phyloP scores from a whole-genome alignment of 2,329 filamentous ascomycete genomes.

The Fonsecaea nubica region DNA sequence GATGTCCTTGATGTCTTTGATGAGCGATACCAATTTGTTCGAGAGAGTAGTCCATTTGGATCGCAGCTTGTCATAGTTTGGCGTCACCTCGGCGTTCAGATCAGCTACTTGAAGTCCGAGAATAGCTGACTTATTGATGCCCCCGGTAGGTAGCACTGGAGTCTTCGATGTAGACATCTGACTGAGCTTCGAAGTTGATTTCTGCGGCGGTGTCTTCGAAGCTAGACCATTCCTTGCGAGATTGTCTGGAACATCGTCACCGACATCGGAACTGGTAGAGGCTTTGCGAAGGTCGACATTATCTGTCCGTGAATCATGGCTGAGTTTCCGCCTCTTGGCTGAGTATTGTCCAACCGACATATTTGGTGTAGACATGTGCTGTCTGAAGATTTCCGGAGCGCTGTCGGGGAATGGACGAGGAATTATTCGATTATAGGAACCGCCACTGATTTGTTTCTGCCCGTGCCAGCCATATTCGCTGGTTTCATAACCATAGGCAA shows the following conservation, averaged over 20 bases:
- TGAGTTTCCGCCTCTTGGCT: constrained; percentile 45
- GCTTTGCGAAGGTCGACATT: neutral
- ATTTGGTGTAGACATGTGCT: constrained; percentile 18
- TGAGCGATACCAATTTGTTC: constrained; percentile 59
- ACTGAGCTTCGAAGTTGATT: neutral
- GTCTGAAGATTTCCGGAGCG: neutral
- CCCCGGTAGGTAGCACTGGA: constrained; percentile 24
- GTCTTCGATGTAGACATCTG: neutral
- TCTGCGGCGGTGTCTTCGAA: neutral
- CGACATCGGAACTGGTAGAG: neutral
- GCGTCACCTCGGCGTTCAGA: constrained; percentile 63
- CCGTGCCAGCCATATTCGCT: neutral
- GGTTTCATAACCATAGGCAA: neutral
- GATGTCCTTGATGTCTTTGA: constrained; percentile 63
- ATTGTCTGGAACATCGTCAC: neutral
- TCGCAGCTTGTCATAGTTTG: constrained; percentile 56
- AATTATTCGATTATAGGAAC: neutral
- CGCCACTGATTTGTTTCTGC: neutral
- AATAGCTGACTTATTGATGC: constrained; percentile 31
- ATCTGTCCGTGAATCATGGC: constrained; percentile 24
- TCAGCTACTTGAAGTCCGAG: constrained; percentile 65
- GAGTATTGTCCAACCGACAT: constrained; percentile 1
- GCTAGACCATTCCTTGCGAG: neutral
- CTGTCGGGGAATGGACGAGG: neutral
- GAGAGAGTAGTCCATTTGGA: constrained; percentile 59